Percentiles rank a stretch among this genome's conserved stretches.
These are phyloP conservation scores for Eucalyptus marginata DNA, from an alignment of 345 rosid species.

Conservation along the genomic window DNA sequence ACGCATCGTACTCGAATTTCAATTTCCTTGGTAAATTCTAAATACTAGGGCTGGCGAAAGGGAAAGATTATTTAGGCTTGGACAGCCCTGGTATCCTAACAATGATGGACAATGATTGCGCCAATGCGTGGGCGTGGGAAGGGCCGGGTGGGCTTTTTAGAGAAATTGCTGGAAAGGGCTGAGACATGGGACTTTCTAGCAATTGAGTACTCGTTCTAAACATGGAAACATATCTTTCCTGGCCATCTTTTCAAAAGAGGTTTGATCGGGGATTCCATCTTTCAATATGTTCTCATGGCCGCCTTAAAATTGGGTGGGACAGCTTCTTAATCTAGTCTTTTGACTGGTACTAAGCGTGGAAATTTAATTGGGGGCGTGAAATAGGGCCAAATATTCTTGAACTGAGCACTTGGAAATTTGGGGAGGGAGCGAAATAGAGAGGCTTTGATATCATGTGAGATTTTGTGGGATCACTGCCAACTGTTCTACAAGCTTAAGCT, in stretches of 20 bases:
- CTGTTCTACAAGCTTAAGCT: too few relatives aligned
- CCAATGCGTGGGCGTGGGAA: not conserved
- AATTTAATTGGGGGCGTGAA: too few relatives aligned
- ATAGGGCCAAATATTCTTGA: too few relatives aligned
- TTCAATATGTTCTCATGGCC: not conserved
- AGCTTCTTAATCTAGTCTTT: too few relatives aligned
- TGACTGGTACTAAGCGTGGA: too few relatives aligned
- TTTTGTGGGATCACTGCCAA: too few relatives aligned
- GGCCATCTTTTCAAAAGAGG: not conserved
- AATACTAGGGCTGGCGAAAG: not conserved
- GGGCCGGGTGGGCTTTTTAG: not conserved
- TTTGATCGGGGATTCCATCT: fast-evolving
- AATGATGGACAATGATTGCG: not conserved
- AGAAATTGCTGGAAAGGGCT: not conserved
- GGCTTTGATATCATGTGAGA: too few relatives aligned
- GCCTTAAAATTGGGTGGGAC: not conserved
- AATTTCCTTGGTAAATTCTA: not conserved
- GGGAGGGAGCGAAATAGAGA: too few relatives aligned
- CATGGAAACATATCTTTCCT: not conserved
- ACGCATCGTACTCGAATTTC: not conserved
- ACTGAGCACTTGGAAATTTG: too few relatives aligned
- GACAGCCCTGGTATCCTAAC: not conserved
- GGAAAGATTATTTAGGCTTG: not conserved
- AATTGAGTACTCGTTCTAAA: not conserved
- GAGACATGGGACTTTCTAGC: not conserved